Percentiles rank a stretch among this genome's conserved stretches.
Conservation (phyloP, 73 alveolate species). For the Paramecium bursaria region DNA sequence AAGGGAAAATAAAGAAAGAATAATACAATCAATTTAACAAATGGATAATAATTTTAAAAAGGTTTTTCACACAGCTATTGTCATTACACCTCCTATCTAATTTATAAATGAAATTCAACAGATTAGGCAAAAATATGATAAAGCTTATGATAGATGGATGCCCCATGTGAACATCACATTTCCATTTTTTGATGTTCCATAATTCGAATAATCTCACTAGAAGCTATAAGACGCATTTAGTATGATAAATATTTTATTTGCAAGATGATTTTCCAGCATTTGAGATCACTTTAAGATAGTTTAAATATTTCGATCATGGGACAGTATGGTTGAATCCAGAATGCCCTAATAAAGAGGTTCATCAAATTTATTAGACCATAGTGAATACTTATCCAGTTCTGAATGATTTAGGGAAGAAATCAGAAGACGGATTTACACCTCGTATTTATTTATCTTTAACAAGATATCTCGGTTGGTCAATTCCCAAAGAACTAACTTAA, state of each 20-base stretch:
- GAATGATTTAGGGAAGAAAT: slow-evolving; percentile 58
- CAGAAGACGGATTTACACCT: slow-evolving; percentile 64
- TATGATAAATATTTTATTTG: neutral
- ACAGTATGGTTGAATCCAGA: slow-evolving; percentile 54
- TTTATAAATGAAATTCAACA: slow-evolving; percentile 50
- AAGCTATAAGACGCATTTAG: slow-evolving; percentile 35
- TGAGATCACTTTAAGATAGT: slow-evolving; percentile 38
- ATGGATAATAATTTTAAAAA: slow-evolving; percentile 53
- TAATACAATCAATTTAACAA: too few relatives aligned
- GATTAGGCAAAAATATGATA: slow-evolving; percentile 57
- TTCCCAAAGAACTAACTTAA: slow-evolving; percentile 50
- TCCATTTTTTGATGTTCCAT: slow-evolving; percentile 60
- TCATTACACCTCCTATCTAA: slow-evolving; percentile 58
- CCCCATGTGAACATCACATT: slow-evolving; percentile 69
- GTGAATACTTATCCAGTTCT: slow-evolving; percentile 42
- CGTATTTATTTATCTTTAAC: too few relatives aligned
- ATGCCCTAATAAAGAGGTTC: slow-evolving; percentile 8
- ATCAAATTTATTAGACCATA: slow-evolving; percentile 15
- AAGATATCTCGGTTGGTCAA: slow-evolving; percentile 51
- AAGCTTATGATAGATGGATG: slow-evolving; percentile 75
- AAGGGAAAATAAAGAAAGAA: too few relatives aligned
- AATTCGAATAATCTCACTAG: slow-evolving; percentile 49
- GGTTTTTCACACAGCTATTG: slow-evolving; percentile 67
- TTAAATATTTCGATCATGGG: slow-evolving; percentile 59
- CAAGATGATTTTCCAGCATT: slow-evolving; percentile 56